These are phyloP conservation scores for Piloderma croceum DNA, from an alignment of 768 basidiomycete genomes.

Conservation along the genomic window DNA sequence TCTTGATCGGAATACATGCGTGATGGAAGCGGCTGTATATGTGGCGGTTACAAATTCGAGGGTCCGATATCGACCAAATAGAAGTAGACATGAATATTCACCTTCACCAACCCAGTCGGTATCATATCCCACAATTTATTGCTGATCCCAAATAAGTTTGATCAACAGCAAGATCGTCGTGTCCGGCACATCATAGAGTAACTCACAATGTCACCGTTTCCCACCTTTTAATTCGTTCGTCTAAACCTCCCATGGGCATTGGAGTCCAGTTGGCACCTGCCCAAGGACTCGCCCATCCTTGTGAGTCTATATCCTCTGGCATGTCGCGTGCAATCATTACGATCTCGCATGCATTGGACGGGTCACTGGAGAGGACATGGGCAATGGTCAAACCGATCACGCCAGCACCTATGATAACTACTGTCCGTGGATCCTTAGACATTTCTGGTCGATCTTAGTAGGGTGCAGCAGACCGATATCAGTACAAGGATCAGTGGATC, in stretches of 20 bases:
- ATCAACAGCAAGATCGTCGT: not conserved
- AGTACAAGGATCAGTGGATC: too few relatives aligned
- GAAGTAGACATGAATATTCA: too few relatives aligned
- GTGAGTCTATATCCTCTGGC: conserved; percentile 36
- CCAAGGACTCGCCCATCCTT: conserved; percentile 47
- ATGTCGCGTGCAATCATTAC: conserved; percentile 34
- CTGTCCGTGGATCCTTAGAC: not conserved
- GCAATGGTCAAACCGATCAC: conserved; percentile 42
- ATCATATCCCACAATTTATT: conserved; percentile 46
- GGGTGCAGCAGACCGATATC: too few relatives aligned
- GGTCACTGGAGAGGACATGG: conserved; percentile 25
- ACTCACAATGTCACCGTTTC: conserved; percentile 40
- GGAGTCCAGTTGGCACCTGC: conserved; percentile 48
- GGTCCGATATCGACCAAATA: too few relatives aligned
- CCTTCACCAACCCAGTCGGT: conserved; percentile 36
- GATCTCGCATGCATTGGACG: conserved; percentile 18
- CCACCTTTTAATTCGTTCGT: conserved; percentile 31
- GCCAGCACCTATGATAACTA: conserved; percentile 39
- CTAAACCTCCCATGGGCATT: conserved; percentile 29
- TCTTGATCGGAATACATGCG: conserved; percentile 24
- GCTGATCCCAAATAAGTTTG: conserved; percentile 18
- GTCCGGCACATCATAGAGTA: not conserved
- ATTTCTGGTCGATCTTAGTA: too few relatives aligned
- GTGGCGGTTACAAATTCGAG: too few relatives aligned
- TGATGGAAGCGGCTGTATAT: conserved; percentile 34